These are phyloP conservation scores for Suillus variegatus DNA, from an alignment of 768 basidiomycete species.

Conservation along the genomic window DNA sequence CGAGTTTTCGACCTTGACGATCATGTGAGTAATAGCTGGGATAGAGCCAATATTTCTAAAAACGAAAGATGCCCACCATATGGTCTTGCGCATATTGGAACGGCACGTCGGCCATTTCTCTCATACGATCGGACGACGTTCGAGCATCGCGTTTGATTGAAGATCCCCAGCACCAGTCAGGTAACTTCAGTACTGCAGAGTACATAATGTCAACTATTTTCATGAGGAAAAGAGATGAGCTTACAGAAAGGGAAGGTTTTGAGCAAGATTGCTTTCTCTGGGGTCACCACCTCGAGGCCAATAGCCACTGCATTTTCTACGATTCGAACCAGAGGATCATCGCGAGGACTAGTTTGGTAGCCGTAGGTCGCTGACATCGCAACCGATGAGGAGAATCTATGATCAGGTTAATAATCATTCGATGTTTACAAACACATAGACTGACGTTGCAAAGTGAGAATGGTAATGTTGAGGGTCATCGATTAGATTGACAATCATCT, in stretches of 20 bases:
- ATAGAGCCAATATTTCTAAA: no score
- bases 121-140: no score
- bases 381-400: slow-evolving; percentile 34
- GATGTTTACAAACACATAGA: not conserved
- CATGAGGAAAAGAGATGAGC: no score
- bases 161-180: no score
- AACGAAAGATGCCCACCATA: no score
- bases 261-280: slow-evolving; percentile 10
- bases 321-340: slow-evolving; percentile 14
- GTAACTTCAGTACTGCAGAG: no score
- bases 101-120: no score
- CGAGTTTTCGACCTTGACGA: not conserved
- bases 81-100: no score
- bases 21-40: not conserved
- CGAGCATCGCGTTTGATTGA: no score
- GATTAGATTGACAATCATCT: slow-evolving; percentile 27
- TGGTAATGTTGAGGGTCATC: slow-evolving; percentile 32
- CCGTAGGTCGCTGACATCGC: slow-evolving; percentile 17
- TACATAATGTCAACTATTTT: no score
- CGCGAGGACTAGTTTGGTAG: slow-evolving; percentile 16
- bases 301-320: slow-evolving; percentile 4
- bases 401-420: not conserved
- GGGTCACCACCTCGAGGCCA: not conserved
- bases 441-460: slow-evolving; percentile 19
- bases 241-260: not conserved